Evolutionary conservation across 768 basidiomycete genomes (phyloP).

Genomic region (Suillus paluster): DNA sequence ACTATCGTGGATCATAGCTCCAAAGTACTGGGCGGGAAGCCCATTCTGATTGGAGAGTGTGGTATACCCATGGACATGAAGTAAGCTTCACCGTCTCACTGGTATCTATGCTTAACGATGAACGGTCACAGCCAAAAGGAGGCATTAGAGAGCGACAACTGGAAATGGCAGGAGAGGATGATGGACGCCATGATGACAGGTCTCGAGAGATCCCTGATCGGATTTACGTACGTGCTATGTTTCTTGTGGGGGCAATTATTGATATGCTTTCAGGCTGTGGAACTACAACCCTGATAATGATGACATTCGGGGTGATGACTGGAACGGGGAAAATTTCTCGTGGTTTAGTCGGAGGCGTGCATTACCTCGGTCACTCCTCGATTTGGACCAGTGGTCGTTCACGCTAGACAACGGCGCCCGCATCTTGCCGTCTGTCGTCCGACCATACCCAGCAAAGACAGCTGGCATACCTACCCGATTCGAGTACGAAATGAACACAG

Average conservation of each 20-base stretch:
- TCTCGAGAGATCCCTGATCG: conserved; percentile 74
- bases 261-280: conserved; percentile 68
- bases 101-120: background rate
- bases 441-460: conserved; percentile 90
- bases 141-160: conserved; percentile 76
- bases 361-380: conserved; percentile 56
- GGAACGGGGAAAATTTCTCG: conserved; percentile 98
- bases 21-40: conserved; percentile 74
- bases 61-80: conserved; percentile 99
- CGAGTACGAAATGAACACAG: conserved; percentile 79
- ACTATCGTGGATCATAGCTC: conserved; percentile 78
- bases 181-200: conserved; percentile 93
- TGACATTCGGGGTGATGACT: conserved; percentile 79
- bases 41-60: conserved; percentile 89
- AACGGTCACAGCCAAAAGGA: conserved; percentile 55
- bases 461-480: conserved; percentile 81
- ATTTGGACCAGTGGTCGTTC: conserved; percentile 62
- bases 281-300: conserved; percentile 91
- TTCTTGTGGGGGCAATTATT: background rate
- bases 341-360: conserved; percentile 80
- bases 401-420: conserved; percentile 84
- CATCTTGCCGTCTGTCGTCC: conserved; percentile 76
- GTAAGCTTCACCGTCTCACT: conserved; percentile 46
- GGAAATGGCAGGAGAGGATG: conserved; percentile 85
- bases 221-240: conserved; percentile 74